A percentile compares a stretch with the other conserved stretches of the same genome.
Evolutionary conservation across 495 filamentous ascomycete genomes (phyloP).

Genomic region (Penicillium dipodomyicola): DNA sequence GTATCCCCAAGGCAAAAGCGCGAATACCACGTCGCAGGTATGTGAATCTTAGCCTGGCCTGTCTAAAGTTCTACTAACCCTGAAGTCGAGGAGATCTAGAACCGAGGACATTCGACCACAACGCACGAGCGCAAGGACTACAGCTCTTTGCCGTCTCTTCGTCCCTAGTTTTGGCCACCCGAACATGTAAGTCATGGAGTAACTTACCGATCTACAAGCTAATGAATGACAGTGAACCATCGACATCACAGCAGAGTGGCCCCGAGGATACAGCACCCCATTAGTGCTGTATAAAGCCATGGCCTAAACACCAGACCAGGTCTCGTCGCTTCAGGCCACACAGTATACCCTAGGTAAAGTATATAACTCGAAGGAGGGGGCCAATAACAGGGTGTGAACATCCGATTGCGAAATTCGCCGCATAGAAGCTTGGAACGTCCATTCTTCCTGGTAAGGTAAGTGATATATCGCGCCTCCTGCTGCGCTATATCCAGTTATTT

Average conservation of each 20-base stretch:
- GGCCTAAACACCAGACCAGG: not conserved
- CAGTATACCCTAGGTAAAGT: not conserved
- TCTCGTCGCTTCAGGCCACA: not conserved
- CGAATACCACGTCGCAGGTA: too few species aligned
- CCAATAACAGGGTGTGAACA: not conserved
- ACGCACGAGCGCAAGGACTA: not conserved
- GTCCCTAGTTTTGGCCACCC: not conserved
- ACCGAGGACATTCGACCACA: too few species aligned
- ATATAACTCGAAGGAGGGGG: not conserved
- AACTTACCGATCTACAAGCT: not conserved
- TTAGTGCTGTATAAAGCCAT: slow-evolving; percentile 1
- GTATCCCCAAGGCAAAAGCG: too few species aligned
- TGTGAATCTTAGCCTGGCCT: too few species aligned
- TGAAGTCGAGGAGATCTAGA: too few species aligned
- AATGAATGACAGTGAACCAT: too few species aligned
- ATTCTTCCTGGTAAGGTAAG: too few species aligned
- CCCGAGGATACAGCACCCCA: not conserved
- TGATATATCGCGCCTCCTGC: too few species aligned
- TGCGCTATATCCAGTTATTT: too few species aligned
- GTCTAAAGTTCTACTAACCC: too few species aligned
- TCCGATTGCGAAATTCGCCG: not conserved
- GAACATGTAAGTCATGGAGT: not conserved
- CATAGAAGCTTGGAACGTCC: not conserved
- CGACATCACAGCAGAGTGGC: not conserved
- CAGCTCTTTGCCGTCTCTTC: not conserved